These are phyloP conservation scores for Fusarium beomiforme DNA, from an alignment of 2,329 filamentous ascomycete genomes.

Conservation along the genomic window DNA sequence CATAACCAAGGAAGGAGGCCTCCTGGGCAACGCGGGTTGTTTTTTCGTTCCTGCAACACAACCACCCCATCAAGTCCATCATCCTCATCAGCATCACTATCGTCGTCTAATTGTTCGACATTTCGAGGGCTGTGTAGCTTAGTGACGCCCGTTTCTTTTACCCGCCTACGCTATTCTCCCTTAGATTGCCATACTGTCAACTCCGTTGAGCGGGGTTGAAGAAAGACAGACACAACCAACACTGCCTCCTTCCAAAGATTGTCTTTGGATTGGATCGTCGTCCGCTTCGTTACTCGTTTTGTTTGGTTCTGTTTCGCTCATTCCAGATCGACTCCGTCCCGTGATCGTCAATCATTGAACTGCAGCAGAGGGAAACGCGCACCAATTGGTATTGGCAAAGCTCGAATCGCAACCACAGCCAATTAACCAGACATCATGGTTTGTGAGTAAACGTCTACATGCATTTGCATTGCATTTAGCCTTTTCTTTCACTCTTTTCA, in stretches of 20 bases:
- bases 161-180: neutral
- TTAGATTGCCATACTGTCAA: neutral
- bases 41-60: conserved; percentile 22
- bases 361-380: neutral
- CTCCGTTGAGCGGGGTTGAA: conserved; percentile 14
- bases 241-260: conserved; percentile 1
- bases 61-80: conserved; percentile 13
- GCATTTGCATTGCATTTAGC: neutral
- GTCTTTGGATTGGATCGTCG: conserved; percentile 18
- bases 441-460: conserved; percentile 24
- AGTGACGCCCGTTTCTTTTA: conserved; percentile 1
- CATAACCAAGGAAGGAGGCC: conserved; percentile 25
- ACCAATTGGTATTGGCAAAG: neutral
- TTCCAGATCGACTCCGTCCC: neutral
- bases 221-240: neutral
- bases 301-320: neutral
- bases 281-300: conserved; percentile 3
- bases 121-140: conserved; percentile 10
- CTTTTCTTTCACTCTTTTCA: conserved; percentile 3
- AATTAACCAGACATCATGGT: conserved; percentile 22
- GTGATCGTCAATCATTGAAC: neutral
- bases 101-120: neutral
- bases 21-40: conserved; percentile 20
- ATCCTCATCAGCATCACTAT: conserved; percentile 9
- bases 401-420: neutral